Percentiles rank a stretch among this genome's conserved stretches.
These are phyloP conservation scores for Phytophthora europaea DNA, from an alignment of 352 stramenopile genomes.

Conservation along the genomic window DNA sequence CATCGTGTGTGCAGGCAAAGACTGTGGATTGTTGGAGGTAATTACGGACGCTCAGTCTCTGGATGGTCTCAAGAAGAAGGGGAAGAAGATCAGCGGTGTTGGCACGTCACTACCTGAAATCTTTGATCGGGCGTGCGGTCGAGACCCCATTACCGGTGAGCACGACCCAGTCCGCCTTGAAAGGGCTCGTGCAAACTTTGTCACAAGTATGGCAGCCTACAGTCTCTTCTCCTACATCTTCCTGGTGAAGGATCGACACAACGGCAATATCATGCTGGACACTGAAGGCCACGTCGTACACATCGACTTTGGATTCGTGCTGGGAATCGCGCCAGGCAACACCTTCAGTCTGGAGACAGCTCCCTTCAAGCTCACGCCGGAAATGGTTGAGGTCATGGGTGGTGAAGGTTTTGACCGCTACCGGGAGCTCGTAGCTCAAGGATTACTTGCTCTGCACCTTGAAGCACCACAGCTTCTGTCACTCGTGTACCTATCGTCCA, in stretches of 20 bases:
- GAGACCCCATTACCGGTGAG: slow-evolving; percentile 51
- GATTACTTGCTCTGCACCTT: slow-evolving; percentile 95
- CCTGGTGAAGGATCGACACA: slow-evolving; percentile 98
- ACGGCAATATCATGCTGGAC: slow-evolving; percentile 98
- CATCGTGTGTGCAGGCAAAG: slow-evolving; percentile 94
- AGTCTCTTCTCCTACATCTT: slow-evolving; percentile 97
- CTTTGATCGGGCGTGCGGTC: slow-evolving; percentile 59
- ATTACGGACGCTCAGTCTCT: slow-evolving; percentile 97
- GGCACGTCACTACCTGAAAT: slow-evolving; percentile 53
- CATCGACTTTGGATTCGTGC: slow-evolving; percentile 99
- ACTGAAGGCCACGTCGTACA: slow-evolving; percentile 96
- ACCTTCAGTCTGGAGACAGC: slow-evolving; percentile 97
- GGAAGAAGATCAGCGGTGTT: slow-evolving; percentile 36
- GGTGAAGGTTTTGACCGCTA: slow-evolving; percentile 92
- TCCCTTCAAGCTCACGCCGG: slow-evolving; percentile 98
- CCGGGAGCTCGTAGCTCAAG: slow-evolving; percentile 92
- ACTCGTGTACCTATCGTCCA: slow-evolving; percentile 91
- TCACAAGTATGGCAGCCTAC: slow-evolving; percentile 96
- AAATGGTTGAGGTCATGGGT: slow-evolving; percentile 96
- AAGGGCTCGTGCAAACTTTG: slow-evolving; percentile 94
- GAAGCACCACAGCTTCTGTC: slow-evolving; percentile 94
- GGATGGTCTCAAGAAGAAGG: slow-evolving; percentile 96
- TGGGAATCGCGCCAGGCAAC: slow-evolving; percentile 97
- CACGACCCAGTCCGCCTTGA: slow-evolving; percentile 56
- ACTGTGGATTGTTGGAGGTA: slow-evolving; percentile 96